These are phyloP conservation scores for Phytophthora macrochlamydospora DNA, from an alignment of 352 stramenopile species.

Conservation along the genomic window DNA sequence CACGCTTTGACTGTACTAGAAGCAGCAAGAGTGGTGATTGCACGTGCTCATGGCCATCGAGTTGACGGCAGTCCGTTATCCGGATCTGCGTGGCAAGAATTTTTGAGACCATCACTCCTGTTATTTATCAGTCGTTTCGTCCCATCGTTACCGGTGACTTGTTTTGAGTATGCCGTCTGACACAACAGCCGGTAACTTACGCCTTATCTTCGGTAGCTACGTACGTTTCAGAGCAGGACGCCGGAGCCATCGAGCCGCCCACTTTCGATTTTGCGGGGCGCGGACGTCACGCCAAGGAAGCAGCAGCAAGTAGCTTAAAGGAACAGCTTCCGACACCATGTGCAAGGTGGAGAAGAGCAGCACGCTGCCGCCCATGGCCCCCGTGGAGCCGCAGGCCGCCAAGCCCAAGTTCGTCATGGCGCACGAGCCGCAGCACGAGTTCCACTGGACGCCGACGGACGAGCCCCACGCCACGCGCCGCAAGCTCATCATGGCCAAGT, in stretches of 20 bases:
- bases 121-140: constrained; percentile 17
- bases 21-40: neutral
- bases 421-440: constrained; percentile 60
- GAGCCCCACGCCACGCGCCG: constrained; percentile 89
- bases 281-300: constrained; percentile 9
- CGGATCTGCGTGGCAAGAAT: neutral
- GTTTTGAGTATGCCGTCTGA: constrained; percentile 15
- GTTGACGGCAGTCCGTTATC: neutral
- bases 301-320: constrained; percentile 8
- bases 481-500: constrained; percentile 85
- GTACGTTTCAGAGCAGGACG: constrained; percentile 11
- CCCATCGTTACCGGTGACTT: constrained; percentile 14
- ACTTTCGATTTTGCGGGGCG: constrained; percentile 39
- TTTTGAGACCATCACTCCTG: neutral
- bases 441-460: constrained; percentile 85
- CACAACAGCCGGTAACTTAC: constrained; percentile 1
- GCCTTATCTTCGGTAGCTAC: constrained; percentile 21
- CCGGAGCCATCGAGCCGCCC: constrained; percentile 1
- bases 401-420: constrained; percentile 57
- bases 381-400: constrained; percentile 39
- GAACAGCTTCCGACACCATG: constrained; percentile 20
- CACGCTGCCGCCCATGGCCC: constrained; percentile 37
- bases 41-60: too few relatives aligned
- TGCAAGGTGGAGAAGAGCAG: constrained; percentile 52
- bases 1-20: neutral